Conservation (phyloP, 140 eudicot species). For the Senecio squalidus region DNA sequence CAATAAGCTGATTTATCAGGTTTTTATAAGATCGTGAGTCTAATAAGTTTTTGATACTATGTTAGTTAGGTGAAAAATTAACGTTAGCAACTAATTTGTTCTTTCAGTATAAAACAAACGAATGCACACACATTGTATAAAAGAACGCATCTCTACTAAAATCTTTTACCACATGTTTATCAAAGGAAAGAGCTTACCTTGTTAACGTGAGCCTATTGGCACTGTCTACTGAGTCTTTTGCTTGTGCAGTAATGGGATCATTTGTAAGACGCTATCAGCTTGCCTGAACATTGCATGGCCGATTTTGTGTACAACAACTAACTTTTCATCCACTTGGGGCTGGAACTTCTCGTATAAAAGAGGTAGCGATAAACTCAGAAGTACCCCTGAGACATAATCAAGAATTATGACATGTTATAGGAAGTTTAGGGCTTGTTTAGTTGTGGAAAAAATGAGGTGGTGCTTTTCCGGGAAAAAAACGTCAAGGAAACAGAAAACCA, state of each 20-base stretch:
- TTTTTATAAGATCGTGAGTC: too few relatives aligned
- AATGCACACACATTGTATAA: too few relatives aligned
- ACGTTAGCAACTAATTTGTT: too few relatives aligned
- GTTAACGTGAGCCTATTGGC: constrained; percentile 8
- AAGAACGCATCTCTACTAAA: not conserved
- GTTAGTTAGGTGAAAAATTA: too few relatives aligned
- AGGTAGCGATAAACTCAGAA: constrained; percentile 80
- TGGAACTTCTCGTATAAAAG: constrained; percentile 72
- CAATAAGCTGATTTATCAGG: too few relatives aligned
- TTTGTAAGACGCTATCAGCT: constrained; percentile 49
- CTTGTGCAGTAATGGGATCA: constrained; percentile 46
- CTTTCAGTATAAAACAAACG: too few relatives aligned
- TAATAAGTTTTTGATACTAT: too few relatives aligned
- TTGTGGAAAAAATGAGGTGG: too few relatives aligned
- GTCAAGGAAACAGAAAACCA: not conserved
- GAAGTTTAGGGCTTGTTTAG: too few relatives aligned
- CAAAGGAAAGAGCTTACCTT: constrained; percentile 24
- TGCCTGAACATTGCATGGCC: constrained; percentile 41
- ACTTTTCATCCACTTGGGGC: constrained; percentile 58
- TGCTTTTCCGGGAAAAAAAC: too few relatives aligned
- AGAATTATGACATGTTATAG: too few relatives aligned
- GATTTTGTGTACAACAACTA: constrained; percentile 34
- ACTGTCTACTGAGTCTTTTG: constrained; percentile 78
- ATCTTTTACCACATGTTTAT: too few relatives aligned
- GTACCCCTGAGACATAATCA: constrained; percentile 45